Conservation (phyloP, 1,284 basidiomycete genomes). For the Cryptococcus sp. region DNA sequence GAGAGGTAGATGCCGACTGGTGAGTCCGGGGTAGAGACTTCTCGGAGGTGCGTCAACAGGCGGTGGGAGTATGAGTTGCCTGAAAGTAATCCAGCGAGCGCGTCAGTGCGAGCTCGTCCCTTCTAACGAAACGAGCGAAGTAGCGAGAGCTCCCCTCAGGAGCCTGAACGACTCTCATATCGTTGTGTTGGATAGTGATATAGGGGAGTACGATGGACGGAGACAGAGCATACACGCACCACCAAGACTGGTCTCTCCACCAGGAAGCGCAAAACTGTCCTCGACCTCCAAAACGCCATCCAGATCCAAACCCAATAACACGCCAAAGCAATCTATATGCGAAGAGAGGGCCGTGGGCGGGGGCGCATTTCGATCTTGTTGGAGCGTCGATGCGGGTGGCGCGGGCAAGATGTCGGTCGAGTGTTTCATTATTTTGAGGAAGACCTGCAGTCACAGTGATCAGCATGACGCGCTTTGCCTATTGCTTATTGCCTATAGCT, state of each 20-base stretch:
- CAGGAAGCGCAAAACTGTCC: constrained; percentile 83
- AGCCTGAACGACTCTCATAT: neutral
- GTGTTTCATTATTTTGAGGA: constrained; percentile 88
- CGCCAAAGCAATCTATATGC: constrained; percentile 69
- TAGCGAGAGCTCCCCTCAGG: neutral
- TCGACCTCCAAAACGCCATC: constrained; percentile 88
- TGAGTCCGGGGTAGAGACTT: constrained; percentile 92
- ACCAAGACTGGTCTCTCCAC: constrained; percentile 44
- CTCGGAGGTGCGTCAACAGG: constrained; percentile 47
- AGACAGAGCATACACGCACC: constrained; percentile 27
- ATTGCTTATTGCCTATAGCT: neutral
- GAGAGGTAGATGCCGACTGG: constrained; percentile 97
- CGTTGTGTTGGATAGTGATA: neutral
- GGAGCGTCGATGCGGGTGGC: constrained; percentile 36
- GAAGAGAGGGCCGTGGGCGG: constrained; percentile 45
- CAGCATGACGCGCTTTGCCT: neutral
- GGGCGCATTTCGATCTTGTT: constrained; percentile 47
- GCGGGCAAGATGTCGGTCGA: constrained; percentile 53
- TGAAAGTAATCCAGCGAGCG: constrained; percentile 9
- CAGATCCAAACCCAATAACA: constrained; percentile 87
- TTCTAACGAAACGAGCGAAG: neutral
- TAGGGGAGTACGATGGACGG: neutral
- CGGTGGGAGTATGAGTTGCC: constrained; percentile 46
- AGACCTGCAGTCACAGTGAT: constrained; percentile 62
- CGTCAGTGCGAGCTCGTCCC: neutral